phyloP scores from a whole-genome alignment of 2,329 filamentous ascomycete genomes.

The Fusarium sp. region DNA sequence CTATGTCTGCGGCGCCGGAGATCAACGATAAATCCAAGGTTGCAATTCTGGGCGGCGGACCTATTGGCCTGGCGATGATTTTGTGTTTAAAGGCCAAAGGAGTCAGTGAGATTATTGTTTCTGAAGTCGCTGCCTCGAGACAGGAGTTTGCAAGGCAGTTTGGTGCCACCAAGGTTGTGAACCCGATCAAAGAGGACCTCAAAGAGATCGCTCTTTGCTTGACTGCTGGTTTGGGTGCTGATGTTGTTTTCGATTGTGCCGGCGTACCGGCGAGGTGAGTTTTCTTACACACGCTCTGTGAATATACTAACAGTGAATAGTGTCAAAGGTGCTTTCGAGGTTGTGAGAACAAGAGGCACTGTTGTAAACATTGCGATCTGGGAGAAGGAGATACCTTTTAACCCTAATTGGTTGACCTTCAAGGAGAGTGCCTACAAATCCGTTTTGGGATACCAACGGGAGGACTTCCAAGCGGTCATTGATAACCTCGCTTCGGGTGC shows the following conservation, averaged over 20 bases:
- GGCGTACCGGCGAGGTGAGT: conserved; percentile 56
- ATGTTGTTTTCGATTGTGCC: conserved; percentile 71
- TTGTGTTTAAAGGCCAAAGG: conserved; percentile 59
- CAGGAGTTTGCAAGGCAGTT: conserved; percentile 56
- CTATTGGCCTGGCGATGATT: conserved; percentile 60
- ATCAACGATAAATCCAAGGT: conserved; percentile 55
- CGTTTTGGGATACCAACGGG: conserved; percentile 36
- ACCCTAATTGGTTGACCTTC: conserved; percentile 43
- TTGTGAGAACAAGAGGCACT: conserved; percentile 63
- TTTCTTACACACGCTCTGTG: fast-evolving
- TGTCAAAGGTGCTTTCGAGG: conserved; percentile 53
- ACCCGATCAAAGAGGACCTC: conserved; percentile 57
- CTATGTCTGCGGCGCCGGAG: conserved; percentile 58
- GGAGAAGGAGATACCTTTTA: conserved; percentile 56
- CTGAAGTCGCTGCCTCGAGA: conserved; percentile 57
- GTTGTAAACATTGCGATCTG: conserved; percentile 74
- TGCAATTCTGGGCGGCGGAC: conserved; percentile 61
- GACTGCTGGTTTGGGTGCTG: conserved; percentile 61
- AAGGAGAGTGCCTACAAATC: conserved; percentile 43
- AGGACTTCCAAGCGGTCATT: conserved; percentile 68
- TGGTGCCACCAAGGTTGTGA: conserved; percentile 57
- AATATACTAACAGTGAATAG: neutral
- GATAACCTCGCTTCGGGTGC: conserved; percentile 46
- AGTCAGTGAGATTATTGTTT: conserved; percentile 58
- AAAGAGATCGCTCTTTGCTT: conserved; percentile 57